These are phyloP conservation scores for Chlorella variabilis DNA, from an alignment of 163 green algal species.

Conservation along the genomic window DNA sequence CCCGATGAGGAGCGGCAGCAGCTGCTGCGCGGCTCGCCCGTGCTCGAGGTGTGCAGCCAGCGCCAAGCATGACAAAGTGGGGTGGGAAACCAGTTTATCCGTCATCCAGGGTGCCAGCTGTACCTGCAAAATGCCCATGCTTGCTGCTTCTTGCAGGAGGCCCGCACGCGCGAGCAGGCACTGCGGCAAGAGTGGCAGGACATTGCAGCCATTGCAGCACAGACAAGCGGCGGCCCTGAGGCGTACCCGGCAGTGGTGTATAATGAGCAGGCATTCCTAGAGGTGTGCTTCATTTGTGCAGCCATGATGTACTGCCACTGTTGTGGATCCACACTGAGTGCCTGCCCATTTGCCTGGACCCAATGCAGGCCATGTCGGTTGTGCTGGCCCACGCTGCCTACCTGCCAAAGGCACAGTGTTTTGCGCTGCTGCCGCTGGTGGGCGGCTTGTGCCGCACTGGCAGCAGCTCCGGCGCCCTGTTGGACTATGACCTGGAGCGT, in stretches of 20 bases:
- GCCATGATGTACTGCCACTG: no score
- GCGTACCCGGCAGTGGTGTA: background rate
- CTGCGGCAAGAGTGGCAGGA: constrained; percentile 71
- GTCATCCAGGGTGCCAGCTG: constrained; percentile 37
- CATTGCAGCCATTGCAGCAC: constrained; percentile 31
- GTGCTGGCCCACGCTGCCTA: constrained; percentile 83
- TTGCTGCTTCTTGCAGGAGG: constrained; percentile 43
- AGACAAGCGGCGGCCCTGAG: background rate
- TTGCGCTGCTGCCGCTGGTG: constrained; percentile 87
- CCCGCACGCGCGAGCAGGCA: constrained; percentile 47
- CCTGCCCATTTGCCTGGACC: constrained; percentile 54
- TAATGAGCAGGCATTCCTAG: constrained; percentile 20
- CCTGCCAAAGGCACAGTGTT: constrained; percentile 85
- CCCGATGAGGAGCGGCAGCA: constrained; percentile 63
- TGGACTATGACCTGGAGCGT: constrained; percentile 85
- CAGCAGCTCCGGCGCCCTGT: constrained; percentile 54
- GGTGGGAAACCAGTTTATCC: no score
- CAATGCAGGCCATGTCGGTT: constrained; percentile 75
- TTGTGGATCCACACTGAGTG: constrained; percentile 50
- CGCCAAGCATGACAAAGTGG: no score
- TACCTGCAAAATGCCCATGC: background rate
- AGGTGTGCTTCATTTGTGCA: background rate
- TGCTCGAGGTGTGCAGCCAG: constrained; percentile 24
- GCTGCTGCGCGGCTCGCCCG: constrained; percentile 69
- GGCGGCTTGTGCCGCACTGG: constrained; percentile 67